phyloP scores from a whole-genome alignment of 305 asterid genomes.

The Fraxinus albicans region DNA sequence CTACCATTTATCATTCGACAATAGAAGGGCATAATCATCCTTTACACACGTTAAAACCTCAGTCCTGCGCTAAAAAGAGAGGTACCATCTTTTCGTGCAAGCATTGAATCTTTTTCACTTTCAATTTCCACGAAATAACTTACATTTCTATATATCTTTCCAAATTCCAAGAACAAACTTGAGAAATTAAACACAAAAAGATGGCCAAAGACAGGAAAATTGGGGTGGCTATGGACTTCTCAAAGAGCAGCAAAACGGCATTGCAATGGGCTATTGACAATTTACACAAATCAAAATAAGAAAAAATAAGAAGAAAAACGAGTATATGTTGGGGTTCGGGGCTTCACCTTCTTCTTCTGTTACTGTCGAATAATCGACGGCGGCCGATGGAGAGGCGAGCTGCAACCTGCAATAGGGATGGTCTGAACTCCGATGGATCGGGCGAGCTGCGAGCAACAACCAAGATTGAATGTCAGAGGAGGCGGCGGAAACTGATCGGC shows the following conservation, averaged over 20 bases:
- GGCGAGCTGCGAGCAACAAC: not conserved
- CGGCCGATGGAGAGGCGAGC: not conserved
- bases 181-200: not conserved
- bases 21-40: not conserved
- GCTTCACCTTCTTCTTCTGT: not conserved
- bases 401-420: not conserved
- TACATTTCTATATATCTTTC: not conserved
- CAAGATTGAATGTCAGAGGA: not conserved
- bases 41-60: not conserved
- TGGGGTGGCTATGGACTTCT: slow-evolving; percentile 76
- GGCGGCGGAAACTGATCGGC: not conserved
- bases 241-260: slow-evolving; percentile 82
- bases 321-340: not conserved
- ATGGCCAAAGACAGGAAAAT: slow-evolving; percentile 56
- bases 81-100: not conserved
- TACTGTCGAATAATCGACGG: not conserved
- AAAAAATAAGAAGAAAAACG: not conserved
- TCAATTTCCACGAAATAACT: not conserved
- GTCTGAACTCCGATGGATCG: not conserved
- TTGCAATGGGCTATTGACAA: slow-evolving; percentile 82
- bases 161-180: not conserved
- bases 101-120: not conserved
- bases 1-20: not conserved
- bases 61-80: not conserved
- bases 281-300: slow-evolving; percentile 18